These are phyloP conservation scores for Oryza glumipatula DNA, from an alignment of 176 grass and related monocot genomes.

Conservation along the genomic window DNA sequence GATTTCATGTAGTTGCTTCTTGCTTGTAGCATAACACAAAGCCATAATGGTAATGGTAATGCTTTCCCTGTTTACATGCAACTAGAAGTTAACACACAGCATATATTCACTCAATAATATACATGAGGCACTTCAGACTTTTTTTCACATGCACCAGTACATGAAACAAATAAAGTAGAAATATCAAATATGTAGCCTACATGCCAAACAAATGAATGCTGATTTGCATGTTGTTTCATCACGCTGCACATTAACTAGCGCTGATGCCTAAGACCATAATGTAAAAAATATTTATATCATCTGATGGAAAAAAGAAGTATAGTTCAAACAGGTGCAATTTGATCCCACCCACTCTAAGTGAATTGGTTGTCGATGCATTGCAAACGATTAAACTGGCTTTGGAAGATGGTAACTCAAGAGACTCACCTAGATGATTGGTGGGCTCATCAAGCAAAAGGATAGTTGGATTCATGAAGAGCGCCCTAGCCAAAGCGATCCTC, in stretches of 20 bases:
- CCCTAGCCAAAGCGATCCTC: conserved; percentile 94
- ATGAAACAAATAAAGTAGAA: too few species aligned
- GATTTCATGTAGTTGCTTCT: not conserved
- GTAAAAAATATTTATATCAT: not conserved
- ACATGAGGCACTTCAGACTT: not conserved
- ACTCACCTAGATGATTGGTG: conserved; percentile 92
- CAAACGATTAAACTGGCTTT: not conserved
- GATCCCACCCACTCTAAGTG: too few species aligned
- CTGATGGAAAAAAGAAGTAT: too few species aligned
- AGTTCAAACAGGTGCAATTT: too few species aligned
- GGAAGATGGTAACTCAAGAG: not conserved
- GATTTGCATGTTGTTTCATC: not conserved
- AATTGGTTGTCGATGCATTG: not conserved
- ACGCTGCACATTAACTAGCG: not conserved
- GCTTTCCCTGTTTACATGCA: too few species aligned
- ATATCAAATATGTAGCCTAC: too few species aligned
- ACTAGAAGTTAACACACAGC: not conserved
- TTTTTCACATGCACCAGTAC: not conserved
- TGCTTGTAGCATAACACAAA: not conserved
- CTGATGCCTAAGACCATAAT: not conserved
- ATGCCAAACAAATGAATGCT: not conserved
- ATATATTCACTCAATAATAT: not conserved
- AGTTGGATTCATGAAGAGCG: conserved; percentile 95
- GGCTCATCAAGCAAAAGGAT: conserved; percentile 94
- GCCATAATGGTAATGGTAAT: not conserved